Evolutionary conservation across 176 grass and related monocot genomes (phyloP).

Genomic region (Carex cristatella): DNA sequence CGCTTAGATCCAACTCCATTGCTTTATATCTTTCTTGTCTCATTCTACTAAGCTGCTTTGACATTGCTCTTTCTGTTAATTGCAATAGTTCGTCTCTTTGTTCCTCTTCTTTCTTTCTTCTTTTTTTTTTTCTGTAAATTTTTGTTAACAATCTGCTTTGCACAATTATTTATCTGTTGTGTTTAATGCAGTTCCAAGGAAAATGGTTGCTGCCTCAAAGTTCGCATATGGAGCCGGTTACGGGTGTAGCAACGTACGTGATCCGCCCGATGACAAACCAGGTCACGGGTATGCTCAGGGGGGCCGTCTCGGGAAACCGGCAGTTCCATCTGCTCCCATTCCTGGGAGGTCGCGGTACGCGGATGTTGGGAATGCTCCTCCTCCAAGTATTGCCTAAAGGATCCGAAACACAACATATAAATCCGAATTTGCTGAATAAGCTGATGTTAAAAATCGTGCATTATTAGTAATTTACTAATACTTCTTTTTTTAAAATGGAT

Average conservation of each 20-base stretch:
- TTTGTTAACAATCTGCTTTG: neutral
- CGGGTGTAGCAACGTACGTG: neutral
- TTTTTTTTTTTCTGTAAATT: neutral
- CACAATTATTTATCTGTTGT: neutral
- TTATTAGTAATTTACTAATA: too few relatives aligned
- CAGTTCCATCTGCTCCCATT: neutral
- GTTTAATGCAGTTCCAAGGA: neutral
- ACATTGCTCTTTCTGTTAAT: neutral
- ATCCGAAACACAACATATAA: neutral
- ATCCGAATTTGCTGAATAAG: neutral
- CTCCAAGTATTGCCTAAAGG: neutral
- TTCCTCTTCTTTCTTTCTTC: neutral
- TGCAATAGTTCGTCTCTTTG: neutral
- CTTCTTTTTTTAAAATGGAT: too few relatives aligned
- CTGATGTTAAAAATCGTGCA: too few relatives aligned
- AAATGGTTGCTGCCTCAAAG: neutral
- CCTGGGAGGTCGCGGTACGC: neutral
- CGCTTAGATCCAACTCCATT: neutral
- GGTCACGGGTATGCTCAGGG: neutral
- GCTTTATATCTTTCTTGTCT: neutral
- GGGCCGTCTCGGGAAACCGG: neutral
- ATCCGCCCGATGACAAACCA: neutral
- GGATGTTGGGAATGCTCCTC: neutral
- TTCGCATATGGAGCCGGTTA: neutral
- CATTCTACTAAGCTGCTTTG: slow-evolving; percentile 8